phyloP scores from a whole-genome alignment of 768 basidiomycete species.

The Coprinopsis cinerea region DNA sequence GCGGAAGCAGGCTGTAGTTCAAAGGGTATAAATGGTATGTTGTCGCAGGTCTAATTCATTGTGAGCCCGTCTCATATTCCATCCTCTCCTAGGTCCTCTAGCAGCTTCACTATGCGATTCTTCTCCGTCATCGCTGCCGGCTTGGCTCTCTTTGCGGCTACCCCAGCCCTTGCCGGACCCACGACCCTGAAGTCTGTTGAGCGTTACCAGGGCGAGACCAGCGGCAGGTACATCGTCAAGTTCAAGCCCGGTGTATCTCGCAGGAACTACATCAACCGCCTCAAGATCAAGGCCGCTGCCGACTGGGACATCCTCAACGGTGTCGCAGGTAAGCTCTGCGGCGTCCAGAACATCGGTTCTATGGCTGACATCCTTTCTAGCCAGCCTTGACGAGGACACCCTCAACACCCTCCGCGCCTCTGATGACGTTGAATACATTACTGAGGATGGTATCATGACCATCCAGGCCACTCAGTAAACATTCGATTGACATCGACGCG shows the following conservation, averaged over 20 bases:
- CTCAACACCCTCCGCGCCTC: constrained; percentile 21
- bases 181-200: constrained; percentile 18
- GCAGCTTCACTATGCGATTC: constrained; percentile 4
- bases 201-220: constrained; percentile 19
- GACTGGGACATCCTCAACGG: constrained; percentile 27
- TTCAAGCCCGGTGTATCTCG: constrained; percentile 22
- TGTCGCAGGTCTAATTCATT: background rate
- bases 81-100: background rate
- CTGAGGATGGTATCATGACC: constrained; percentile 26
- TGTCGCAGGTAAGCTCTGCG: constrained; percentile 21
- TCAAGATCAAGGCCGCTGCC: constrained; percentile 1
- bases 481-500: background rate
- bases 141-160: constrained; percentile 6
- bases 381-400: constrained; percentile 16
- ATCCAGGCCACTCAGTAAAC: constrained; percentile 19
- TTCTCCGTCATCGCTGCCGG: constrained; percentile 3
- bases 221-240: constrained; percentile 25
- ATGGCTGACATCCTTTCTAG: constrained; percentile 1
- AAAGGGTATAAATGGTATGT: background rate
- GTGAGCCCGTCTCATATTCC: background rate
- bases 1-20: background rate
- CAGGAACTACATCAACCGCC: background rate
- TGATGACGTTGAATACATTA: constrained; percentile 21
- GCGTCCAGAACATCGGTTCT: background rate
- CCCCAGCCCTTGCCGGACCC: constrained; percentile 16